Base-by-base conservation (phyloP, 2,329 filamentous ascomycete species). In the Elsinoe australis region DNA sequence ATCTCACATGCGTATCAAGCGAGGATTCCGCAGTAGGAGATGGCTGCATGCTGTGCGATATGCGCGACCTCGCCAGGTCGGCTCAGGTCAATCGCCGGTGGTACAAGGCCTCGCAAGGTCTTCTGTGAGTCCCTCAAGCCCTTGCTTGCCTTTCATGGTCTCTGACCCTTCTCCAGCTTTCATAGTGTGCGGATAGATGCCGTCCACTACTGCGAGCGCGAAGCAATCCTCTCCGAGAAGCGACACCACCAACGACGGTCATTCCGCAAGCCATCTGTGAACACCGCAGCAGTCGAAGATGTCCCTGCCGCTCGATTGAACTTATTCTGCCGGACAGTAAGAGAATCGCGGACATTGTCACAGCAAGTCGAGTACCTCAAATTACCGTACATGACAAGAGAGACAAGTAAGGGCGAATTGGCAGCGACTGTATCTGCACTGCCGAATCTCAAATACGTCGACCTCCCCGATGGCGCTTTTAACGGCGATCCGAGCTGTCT, bases 331-430 rank as follows among this genome's bases (percentile, higher is more conserved):
- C 80, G 87, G 53, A 87, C 88, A 1, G 79, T 95, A 42, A 80
- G 88, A 53, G 85, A 90, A 42, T 83, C 88, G 53, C 77, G 80
- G 17, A 79, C 69, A 39, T 64, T 94, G 36, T 87, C 83, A 26
- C 71, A 76, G 49, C 71, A 79, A 33, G 86, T 95, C 4, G 70
- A 82, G 59, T 88, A 83, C 58, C 73, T 96, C 59, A 94, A 95
- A 71, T 81, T 87, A 51, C 87, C 90, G 5, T 95, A 95, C 66
- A 95, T 95, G 90, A 83, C 90, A 47, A 81, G 90, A 50, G 87
- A 95, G 69, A 85, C 85, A 1, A 85, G 78, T 62, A 87, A 92
- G 63, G 77, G 85, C 47, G 85, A 90, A 54, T 76, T 95, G 41
- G 89, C 90, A 7, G 80, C 88, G 44, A 87, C 85, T 19, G 83